phyloP scores from a whole-genome alignment of 75 land plant species.

The Selaginella tamariscina region DNA sequence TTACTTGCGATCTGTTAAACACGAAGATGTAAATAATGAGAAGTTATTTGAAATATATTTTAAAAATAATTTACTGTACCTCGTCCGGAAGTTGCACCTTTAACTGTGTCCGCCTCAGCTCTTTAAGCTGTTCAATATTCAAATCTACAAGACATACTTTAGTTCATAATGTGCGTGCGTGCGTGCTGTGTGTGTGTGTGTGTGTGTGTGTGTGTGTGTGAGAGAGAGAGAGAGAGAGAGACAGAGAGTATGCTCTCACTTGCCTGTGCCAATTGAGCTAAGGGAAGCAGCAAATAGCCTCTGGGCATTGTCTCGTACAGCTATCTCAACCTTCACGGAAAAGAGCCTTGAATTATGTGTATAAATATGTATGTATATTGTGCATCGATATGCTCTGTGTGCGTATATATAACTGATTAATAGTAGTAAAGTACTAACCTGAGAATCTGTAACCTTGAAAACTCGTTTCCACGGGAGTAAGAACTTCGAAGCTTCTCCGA shows the following conservation, averaged over 20 bases:
- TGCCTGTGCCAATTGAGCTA: conserved; percentile 50
- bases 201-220: conserved; percentile 14
- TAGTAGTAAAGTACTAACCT: conserved; percentile 31
- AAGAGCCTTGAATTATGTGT: too few relatives aligned
- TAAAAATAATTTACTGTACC: conserved; percentile 16
- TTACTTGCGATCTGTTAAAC: conserved; percentile 52
- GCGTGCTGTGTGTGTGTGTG: conserved; percentile 14
- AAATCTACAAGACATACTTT: conserved; percentile 30
- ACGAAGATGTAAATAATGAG: too few relatives aligned
- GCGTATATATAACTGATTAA: not conserved
- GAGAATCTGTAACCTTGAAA: conserved; percentile 84
- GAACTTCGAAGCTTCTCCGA: conserved; percentile 90
- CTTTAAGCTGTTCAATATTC: conserved; percentile 36
- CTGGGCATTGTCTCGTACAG: conserved; percentile 88
- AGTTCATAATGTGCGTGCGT: conserved; percentile 6
- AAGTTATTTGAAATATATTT: not conserved
- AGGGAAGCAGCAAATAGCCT: conserved; percentile 52
- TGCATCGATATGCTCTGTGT: too few relatives aligned
- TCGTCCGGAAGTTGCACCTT: conserved; percentile 63
- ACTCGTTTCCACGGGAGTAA: conserved; percentile 98
- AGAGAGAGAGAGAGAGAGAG: conserved; percentile 14
- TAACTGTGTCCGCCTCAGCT: conserved; percentile 49
- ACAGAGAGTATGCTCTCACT: not conserved
- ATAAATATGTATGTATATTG: too few relatives aligned
- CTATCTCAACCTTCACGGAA: conserved; percentile 63